phyloP scores from a whole-genome alignment of 345 rosid genomes.

The Streptanthus diversifolius region DNA sequence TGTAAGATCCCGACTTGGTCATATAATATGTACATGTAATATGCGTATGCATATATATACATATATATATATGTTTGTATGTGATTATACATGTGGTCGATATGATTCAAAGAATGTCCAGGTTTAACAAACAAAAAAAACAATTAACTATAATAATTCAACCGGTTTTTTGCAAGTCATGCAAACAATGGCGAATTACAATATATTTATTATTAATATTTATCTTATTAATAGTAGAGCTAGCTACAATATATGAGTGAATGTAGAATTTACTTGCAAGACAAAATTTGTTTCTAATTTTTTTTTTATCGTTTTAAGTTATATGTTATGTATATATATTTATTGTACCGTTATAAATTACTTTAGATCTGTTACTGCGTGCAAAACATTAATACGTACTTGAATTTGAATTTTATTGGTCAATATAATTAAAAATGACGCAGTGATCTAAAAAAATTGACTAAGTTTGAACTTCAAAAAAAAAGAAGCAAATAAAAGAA shows the following conservation, averaged over 20 bases:
- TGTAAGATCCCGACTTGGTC: no score
- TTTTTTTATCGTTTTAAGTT: background rate
- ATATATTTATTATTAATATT: background rate
- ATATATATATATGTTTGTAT: no score
- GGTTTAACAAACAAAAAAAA: background rate
- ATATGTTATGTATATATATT: background rate
- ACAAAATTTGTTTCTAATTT: background rate
- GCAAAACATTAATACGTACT: background rate
- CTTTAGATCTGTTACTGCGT: background rate
- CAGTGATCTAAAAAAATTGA: background rate
- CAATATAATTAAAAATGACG: background rate
- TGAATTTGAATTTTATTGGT: background rate
- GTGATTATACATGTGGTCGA: no score
- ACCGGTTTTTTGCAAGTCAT: background rate
- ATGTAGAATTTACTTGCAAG: background rate
- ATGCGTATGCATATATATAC: no score
- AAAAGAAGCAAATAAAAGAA: background rate
- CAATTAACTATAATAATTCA: background rate
- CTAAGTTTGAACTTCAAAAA: background rate
- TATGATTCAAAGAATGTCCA: background rate
- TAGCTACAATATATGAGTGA: background rate
- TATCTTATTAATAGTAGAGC: background rate
- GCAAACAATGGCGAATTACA: background rate
- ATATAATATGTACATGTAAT: no score
- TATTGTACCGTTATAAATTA: background rate